A percentile compares a stretch with the other conserved stretches of the same genome.
phyloP scores from a whole-genome alignment of 2,329 filamentous ascomycete species.

The Diaporthe australafricana region DNA sequence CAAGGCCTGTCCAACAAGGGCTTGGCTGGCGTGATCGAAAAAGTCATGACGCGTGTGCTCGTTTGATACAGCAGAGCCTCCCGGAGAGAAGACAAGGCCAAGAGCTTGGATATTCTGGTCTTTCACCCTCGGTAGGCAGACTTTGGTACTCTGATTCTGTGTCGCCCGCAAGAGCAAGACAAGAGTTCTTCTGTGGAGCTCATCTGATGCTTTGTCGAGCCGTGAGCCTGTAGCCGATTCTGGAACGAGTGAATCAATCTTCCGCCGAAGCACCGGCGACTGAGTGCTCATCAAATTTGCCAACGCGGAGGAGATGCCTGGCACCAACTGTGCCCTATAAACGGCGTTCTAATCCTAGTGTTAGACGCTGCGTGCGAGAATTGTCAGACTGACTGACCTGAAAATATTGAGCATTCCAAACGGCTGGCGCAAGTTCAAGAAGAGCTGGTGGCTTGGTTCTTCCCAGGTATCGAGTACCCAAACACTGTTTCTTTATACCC shows the following conservation, averaged over 20 bases:
- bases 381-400: constrained; percentile 20
- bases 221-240: constrained; percentile 8
- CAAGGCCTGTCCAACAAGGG: background rate
- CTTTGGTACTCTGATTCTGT: constrained; percentile 12
- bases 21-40: background rate
- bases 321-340: constrained; percentile 8
- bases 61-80: background rate
- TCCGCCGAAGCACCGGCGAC: constrained; percentile 16
- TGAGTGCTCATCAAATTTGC: constrained; percentile 19
- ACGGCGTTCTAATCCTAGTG: constrained; percentile 11
- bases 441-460: background rate
- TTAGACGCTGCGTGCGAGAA: background rate
- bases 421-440: constrained; percentile 34
- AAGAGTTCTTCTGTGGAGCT: constrained; percentile 3
- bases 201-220: background rate
- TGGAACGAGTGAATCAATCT: background rate
- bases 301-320: constrained; percentile 29
- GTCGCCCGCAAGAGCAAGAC: constrained; percentile 8
- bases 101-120: background rate
- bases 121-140: background rate
- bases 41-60: background rate
- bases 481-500: constrained; percentile 10
- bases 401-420: constrained; percentile 34
- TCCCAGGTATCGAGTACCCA: constrained; percentile 1
- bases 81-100: background rate